Conservation (phyloP, 495 filamentous ascomycete genomes). For the Stereocaulon alpinum region DNA sequence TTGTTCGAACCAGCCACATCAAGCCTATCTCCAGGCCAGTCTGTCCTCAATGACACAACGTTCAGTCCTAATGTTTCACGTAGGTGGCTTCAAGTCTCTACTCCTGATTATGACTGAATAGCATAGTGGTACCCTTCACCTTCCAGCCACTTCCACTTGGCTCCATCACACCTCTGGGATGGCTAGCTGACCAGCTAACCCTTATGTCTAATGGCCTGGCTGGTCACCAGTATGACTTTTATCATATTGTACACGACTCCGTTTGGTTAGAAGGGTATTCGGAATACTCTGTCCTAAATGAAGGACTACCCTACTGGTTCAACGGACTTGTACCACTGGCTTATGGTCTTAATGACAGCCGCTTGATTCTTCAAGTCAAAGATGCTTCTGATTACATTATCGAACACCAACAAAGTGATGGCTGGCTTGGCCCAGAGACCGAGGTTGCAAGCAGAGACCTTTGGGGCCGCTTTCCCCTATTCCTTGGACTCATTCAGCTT, state of each 20-base stretch:
- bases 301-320: slow-evolving; percentile 56
- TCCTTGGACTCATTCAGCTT: slow-evolving; percentile 43
- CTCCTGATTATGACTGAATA: not conserved
- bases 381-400: slow-evolving; percentile 40
- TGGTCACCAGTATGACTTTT: slow-evolving; percentile 52
- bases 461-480: slow-evolving; percentile 45
- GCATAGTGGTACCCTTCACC: slow-evolving; percentile 20
- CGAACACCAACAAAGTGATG: slow-evolving; percentile 42
- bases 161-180: slow-evolving; percentile 46
- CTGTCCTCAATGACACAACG: not conserved
- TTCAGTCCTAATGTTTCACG: not conserved
- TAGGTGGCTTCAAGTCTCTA: not conserved
- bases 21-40: not conserved
- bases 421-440: slow-evolving; percentile 53
- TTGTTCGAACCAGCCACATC: not conserved
- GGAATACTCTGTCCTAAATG: slow-evolving; percentile 51
- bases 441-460: slow-evolving; percentile 30
- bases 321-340: slow-evolving; percentile 57
- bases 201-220: slow-evolving; percentile 46
- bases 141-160: slow-evolving; percentile 46
- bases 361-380: slow-evolving; percentile 46
- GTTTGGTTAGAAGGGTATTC: slow-evolving; percentile 44
- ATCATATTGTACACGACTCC: slow-evolving; percentile 43
- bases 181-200: slow-evolving; percentile 48
- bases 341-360: slow-evolving; percentile 42